Conservation (phyloP, 257 asterid species). For the Rubia yunnanensis region DNA sequence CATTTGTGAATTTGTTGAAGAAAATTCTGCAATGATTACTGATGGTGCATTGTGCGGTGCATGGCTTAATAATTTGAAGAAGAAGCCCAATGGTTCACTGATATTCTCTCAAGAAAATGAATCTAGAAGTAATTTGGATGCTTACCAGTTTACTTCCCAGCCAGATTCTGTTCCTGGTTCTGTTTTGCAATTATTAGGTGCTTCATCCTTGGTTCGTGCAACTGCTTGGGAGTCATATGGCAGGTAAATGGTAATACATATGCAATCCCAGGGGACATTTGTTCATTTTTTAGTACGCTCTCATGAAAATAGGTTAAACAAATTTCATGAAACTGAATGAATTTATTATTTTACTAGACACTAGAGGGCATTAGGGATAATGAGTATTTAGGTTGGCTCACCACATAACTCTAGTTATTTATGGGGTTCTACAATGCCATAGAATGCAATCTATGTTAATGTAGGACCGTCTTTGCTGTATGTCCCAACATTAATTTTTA, state of each 20-base stretch:
- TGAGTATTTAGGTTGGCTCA: background rate
- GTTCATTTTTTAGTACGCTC: background rate
- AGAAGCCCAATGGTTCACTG: slow-evolving; percentile 50
- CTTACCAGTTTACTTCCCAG: slow-evolving; percentile 58
- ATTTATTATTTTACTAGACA: background rate
- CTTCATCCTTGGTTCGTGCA: slow-evolving; percentile 84
- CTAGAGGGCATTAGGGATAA: background rate
- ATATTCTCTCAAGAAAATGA: slow-evolving; percentile 59
- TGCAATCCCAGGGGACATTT: background rate
- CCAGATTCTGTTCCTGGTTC: slow-evolving; percentile 79
- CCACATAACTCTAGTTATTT: background rate
- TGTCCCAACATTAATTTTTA: background rate
- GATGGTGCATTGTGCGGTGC: slow-evolving; percentile 78
- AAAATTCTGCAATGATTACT: slow-evolving; percentile 47
- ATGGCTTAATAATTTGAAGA: slow-evolving; percentile 70
- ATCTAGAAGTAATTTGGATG: slow-evolving; percentile 22
- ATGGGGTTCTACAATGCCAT: background rate
- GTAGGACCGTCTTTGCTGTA: background rate
- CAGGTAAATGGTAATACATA: slow-evolving; percentile 59
- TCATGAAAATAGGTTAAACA: background rate
- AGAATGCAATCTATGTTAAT: background rate
- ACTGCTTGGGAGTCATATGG: slow-evolving; percentile 97
- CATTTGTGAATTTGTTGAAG: slow-evolving; percentile 67
- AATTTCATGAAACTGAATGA: background rate
- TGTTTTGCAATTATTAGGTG: slow-evolving; percentile 74